Evolutionary conservation across 2,329 filamentous ascomycete species (phyloP).

Genomic region (Ceratocystiopsis sp.): DNA sequence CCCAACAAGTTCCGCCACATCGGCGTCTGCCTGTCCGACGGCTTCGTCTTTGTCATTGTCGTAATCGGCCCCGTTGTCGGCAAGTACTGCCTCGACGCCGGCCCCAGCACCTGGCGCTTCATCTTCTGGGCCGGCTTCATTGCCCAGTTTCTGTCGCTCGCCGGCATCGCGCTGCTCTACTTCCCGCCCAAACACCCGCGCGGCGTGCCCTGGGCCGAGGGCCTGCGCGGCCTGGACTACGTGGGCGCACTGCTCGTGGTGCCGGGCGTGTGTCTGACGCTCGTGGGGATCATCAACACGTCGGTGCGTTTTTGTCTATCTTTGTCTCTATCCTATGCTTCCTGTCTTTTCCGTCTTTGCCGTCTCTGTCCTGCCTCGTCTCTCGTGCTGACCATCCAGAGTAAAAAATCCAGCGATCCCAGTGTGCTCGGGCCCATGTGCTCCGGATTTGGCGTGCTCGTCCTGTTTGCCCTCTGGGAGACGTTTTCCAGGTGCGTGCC

Average conservation of each 20-base stretch:
- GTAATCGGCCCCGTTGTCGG: too few relatives aligned
- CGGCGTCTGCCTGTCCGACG: conserved; percentile 9
- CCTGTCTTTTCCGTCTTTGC: too few relatives aligned
- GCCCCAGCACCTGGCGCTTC: conserved; percentile 2
- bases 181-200: conserved; percentile 14
- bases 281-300: too few relatives aligned
- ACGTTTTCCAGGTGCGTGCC: conserved; percentile 9
- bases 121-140: conserved; percentile 13
- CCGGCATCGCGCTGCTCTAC: conserved; percentile 14
- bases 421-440: too few relatives aligned
- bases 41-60: too few relatives aligned
- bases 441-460: neutral
- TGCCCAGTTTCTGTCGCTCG: neutral
- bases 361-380: too few relatives aligned
- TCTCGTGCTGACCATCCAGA: too few relatives aligned
- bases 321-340: too few relatives aligned
- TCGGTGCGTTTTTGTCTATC: too few relatives aligned
- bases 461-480: conserved; percentile 10
- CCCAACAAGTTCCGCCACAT: conserved; percentile 18
- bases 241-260: conserved; percentile 6
- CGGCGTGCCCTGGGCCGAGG: conserved; percentile 15
- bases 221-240: conserved; percentile 16
- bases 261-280: too few relatives aligned
- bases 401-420: too few relatives aligned
- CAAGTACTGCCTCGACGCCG: conserved; percentile 13